Base-by-base conservation (phyloP, 257 asterid species). In the Solanum ahanhuiri region DNA sequence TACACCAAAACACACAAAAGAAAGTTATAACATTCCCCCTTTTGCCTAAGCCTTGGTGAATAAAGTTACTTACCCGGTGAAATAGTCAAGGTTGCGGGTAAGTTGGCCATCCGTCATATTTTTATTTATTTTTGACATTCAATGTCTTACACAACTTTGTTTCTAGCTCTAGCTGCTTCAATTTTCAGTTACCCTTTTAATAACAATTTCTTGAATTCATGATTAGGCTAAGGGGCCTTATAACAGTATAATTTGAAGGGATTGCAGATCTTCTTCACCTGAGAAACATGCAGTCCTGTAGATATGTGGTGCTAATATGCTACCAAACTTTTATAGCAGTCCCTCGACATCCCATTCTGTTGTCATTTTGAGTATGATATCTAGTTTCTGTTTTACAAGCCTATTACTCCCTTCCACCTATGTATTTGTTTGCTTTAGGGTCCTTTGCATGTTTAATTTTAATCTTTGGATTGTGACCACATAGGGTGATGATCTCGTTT, bases 401-500 rank as follows among this genome's bases (percentile, higher is more conserved):
- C 83, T 43, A 25, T 45, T 45, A 81, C 43, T 81, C 28, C 11
- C 28, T 81, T 48, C n/a, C 25, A 6, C 67, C 67, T 28, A 81
- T 81, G 67, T 48, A 81, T 81, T 48, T 51, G 23, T 51, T 48
- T 30, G 69, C 84, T 48, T 81, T 81, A 28, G 37, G 63, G 43
- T 48, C 69, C 69, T 9, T 51, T 28, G 20, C 20, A 17, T 30
- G 67, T 51, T 81, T 51, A 51, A 30, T 81, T 30, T 81, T 48
- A 18, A 81, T 48, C 20, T 81, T 39, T 81, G 69, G 69, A 81
- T 81, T 81, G 45, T 85, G 87, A 82, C 82, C n/a, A 30, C 83
- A 70, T 90, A 97, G 99, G 99, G 95, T 85, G 97, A 91, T 87
- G 73, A 87, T 71, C 92, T 97, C 87, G 88, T 94, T 6, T 94